These are phyloP conservation scores for Phoenix roebelenii DNA, from an alignment of 176 grass and related monocot species.

Conservation along the genomic window DNA sequence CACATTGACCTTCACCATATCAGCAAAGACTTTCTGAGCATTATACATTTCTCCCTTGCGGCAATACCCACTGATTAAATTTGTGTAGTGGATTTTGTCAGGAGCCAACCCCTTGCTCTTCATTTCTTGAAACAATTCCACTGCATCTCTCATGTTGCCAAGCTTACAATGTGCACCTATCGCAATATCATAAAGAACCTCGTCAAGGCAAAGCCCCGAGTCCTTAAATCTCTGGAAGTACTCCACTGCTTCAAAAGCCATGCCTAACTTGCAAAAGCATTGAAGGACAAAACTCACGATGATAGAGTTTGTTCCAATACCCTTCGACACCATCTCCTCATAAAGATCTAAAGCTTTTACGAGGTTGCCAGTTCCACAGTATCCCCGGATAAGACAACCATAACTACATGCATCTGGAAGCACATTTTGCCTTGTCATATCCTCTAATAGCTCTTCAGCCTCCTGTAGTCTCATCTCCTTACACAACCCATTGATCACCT, in stretches of 20 bases:
- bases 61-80: slow-evolving; percentile 65
- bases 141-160: slow-evolving; percentile 44
- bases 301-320: slow-evolving; percentile 36
- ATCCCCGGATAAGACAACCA: slow-evolving; percentile 43
- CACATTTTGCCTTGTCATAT: slow-evolving; percentile 28
- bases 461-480: slow-evolving; percentile 50
- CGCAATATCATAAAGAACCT: slow-evolving; percentile 56
- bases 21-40: slow-evolving; percentile 41
- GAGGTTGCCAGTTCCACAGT: slow-evolving; percentile 40
- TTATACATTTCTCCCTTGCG: slow-evolving; percentile 51
- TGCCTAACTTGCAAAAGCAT: slow-evolving; percentile 38
- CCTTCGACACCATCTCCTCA: slow-evolving; percentile 44
- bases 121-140: slow-evolving; percentile 65
- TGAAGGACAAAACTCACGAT: slow-evolving; percentile 48
- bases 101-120: slow-evolving; percentile 35
- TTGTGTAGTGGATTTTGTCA: slow-evolving; percentile 74
- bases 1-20: slow-evolving; percentile 52
- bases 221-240: slow-evolving; percentile 49
- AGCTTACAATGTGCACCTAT: slow-evolving; percentile 53
- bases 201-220: slow-evolving; percentile 40
- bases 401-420: slow-evolving; percentile 41
- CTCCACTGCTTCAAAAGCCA: slow-evolving; percentile 30
- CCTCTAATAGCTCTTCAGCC: slow-evolving; percentile 65
- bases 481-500: slow-evolving; percentile 61
- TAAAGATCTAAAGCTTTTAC: slow-evolving; percentile 46